A percentile compares a stretch with the other conserved stretches of the same genome.
Conservation (phyloP, 352 stramenopile genomes). For the Phytophthora kernoviae region DNA sequence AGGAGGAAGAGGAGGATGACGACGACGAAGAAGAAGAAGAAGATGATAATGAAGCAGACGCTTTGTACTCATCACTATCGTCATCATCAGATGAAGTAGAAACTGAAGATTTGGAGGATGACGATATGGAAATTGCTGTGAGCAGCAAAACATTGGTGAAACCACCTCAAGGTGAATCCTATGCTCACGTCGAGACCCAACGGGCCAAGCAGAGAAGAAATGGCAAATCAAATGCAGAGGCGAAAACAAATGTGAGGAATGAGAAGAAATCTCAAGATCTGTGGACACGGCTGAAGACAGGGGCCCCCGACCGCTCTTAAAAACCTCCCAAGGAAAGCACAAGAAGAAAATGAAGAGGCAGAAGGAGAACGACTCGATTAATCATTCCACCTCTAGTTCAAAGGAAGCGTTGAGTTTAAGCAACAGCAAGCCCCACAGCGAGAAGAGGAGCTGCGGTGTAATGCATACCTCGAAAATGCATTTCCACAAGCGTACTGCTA, state of each 20-base stretch:
- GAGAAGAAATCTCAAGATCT: not conserved
- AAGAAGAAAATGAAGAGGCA: slow-evolving; percentile 8
- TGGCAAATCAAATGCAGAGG: slow-evolving; percentile 13
- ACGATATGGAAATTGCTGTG: slow-evolving; percentile 3
- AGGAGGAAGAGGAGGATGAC: slow-evolving; percentile 29
- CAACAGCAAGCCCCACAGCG: not conserved
- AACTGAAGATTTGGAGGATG: slow-evolving; percentile 16
- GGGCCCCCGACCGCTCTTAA: slow-evolving; percentile 27
- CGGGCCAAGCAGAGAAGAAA: slow-evolving; percentile 3
- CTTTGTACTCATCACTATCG: not conserved
- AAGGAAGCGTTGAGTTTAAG: not conserved
- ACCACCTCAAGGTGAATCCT: slow-evolving; percentile 2
- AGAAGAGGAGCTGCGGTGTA: slow-evolving; percentile 1
- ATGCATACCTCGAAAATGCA: not conserved
- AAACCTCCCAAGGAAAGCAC: slow-evolving; percentile 24
- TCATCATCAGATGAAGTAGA: slow-evolving; percentile 13
- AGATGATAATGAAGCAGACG: slow-evolving; percentile 2
- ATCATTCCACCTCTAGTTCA: not conserved
- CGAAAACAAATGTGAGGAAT: not conserved
- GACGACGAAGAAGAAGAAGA: slow-evolving; percentile 15
- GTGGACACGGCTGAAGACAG: slow-evolving; percentile 2
- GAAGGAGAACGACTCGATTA: not conserved
- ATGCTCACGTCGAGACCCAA: slow-evolving; percentile 5
- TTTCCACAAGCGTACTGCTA: slow-evolving; percentile 3
- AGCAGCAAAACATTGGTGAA: slow-evolving; percentile 9